These are phyloP conservation scores for Fusarium devonianum DNA, from an alignment of 2,329 filamentous ascomycete genomes.

Conservation along the genomic window DNA sequence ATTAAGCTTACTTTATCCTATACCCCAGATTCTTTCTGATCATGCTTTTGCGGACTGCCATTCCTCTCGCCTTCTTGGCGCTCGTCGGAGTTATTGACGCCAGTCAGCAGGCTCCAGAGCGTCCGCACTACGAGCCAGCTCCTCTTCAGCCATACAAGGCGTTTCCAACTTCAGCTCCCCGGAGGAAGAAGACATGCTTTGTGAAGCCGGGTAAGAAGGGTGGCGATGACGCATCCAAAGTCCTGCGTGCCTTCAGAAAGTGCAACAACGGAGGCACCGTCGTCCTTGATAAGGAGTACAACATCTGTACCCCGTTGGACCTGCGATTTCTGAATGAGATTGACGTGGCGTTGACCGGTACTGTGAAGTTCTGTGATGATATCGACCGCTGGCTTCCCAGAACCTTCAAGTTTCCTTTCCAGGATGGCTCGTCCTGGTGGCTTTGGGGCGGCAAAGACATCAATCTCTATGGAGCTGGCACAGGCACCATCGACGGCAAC, in stretches of 20 bases:
- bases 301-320: conserved; percentile 68
- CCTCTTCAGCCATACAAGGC: conserved; percentile 4
- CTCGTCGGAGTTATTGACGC: neutral
- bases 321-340: conserved; percentile 68
- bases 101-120: neutral
- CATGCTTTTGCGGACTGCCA: neutral
- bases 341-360: conserved; percentile 64
- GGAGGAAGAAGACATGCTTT: conserved; percentile 25
- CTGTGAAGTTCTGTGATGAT: conserved; percentile 68
- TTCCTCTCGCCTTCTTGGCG: neutral
- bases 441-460: conserved; percentile 47
- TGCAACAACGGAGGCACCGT: conserved; percentile 70
- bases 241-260: conserved; percentile 13
- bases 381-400: conserved; percentile 71
- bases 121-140: conserved; percentile 6
- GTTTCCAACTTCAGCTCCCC: neutral
- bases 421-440: conserved; percentile 60
- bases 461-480: conserved; percentile 67
- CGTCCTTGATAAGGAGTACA: conserved; percentile 65
- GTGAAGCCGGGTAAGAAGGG: conserved; percentile 34
- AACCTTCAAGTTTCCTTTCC: conserved; percentile 68
- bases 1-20: neutral
- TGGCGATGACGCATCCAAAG: conserved; percentile 11
- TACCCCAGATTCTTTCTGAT: neutral
- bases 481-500: conserved; percentile 62